Conservation (phyloP, 148 eudicot species). For the Cornus controversa region DNA sequence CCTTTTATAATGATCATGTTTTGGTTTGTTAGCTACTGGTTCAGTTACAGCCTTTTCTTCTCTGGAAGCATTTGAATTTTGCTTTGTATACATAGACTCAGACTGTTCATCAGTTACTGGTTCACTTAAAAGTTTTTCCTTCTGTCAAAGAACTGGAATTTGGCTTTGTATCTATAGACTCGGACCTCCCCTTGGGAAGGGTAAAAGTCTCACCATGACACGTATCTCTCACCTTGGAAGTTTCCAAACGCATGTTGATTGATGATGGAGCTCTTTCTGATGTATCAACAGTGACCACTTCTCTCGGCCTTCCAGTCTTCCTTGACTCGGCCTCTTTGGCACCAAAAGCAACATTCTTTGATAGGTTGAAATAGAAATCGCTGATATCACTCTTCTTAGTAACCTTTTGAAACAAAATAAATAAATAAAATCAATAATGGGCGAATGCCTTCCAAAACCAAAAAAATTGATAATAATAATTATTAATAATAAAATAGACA, state of each 20-base stretch:
- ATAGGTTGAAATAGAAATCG: constrained; percentile 86
- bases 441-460: background rate
- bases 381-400: constrained; percentile 75
- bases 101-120: constrained; percentile 14
- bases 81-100: constrained; percentile 19
- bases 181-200: too few species aligned
- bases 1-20: constrained; percentile 72
- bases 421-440: background rate
- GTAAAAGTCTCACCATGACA: constrained; percentile 27
- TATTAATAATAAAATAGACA: too few species aligned
- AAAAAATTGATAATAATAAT: too few species aligned
- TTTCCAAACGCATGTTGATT: constrained; percentile 21
- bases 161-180: constrained; percentile 20
- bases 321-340: constrained; percentile 37
- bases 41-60: constrained; percentile 9
- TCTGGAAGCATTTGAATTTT: constrained; percentile 19
- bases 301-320: constrained; percentile 24
- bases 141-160: constrained; percentile 19
- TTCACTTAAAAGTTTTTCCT: constrained; percentile 17
- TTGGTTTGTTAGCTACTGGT: too few species aligned
- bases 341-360: constrained; percentile 82
- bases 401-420: constrained; percentile 42
- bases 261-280: constrained; percentile 28
- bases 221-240: constrained; percentile 20
- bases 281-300: constrained; percentile 21